These are phyloP conservation scores for Nicotiana otophora DNA, from an alignment of 257 asterid species.

Conservation along the genomic window DNA sequence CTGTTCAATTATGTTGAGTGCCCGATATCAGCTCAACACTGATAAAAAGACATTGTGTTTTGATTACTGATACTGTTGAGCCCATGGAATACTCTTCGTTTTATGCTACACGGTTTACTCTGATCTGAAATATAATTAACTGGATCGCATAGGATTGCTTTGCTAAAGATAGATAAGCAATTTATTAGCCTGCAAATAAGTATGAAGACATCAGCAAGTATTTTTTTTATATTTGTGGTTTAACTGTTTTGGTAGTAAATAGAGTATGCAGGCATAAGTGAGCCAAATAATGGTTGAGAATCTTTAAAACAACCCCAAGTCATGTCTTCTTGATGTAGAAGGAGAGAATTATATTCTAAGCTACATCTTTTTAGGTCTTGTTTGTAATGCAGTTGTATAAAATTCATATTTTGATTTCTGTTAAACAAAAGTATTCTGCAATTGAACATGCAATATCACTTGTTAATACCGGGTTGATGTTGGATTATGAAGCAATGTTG, in stretches of 20 bases:
- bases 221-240: background rate
- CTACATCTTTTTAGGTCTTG: background rate
- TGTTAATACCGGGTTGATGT: background rate
- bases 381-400: background rate
- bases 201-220: background rate
- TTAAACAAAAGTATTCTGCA: background rate
- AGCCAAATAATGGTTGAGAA: background rate
- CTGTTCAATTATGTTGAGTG: background rate
- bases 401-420: background rate
- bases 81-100: background rate
- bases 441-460: background rate
- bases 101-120: background rate
- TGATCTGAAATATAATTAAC: background rate
- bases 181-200: background rate
- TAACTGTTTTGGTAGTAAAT: background rate
- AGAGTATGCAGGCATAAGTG: background rate
- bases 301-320: background rate
- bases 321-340: background rate
- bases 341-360: background rate
- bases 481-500: background rate
- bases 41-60: background rate
- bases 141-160: background rate
- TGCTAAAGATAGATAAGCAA: constrained; percentile 5
- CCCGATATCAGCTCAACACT: background rate
- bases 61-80: constrained; percentile 1